Evolutionary conservation across 2,329 filamentous ascomycete genomes (phyloP).

Genomic region (Pleurostoma richardsiae): DNA sequence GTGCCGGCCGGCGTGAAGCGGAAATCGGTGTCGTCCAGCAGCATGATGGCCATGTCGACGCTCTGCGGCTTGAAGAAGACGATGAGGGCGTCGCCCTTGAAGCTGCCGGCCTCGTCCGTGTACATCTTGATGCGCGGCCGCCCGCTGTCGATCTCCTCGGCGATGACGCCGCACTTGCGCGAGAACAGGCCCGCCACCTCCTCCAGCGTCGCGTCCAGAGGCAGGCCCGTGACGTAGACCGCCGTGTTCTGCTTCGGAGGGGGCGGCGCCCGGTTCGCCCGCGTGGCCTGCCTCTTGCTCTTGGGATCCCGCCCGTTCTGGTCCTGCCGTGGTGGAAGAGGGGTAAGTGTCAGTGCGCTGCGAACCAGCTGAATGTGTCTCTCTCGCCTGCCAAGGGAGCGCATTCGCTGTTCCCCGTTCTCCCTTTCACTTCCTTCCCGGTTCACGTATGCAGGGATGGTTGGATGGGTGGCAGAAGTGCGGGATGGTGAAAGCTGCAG

Average conservation of each 20-base stretch:
- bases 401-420: background rate
- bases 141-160: conserved; percentile 87
- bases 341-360: conserved; percentile 8
- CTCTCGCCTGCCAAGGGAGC: background rate
- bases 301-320: conserved; percentile 17
- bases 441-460: background rate
- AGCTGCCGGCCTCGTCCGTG: conserved; percentile 67
- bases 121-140: conserved; percentile 92
- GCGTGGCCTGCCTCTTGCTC: conserved; percentile 36
- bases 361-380: background rate
- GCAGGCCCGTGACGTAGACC: conserved; percentile 86
- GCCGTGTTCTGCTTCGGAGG: conserved; percentile 72
- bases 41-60: conserved; percentile 77
- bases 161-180: conserved; percentile 80
- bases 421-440: background rate
- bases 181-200: conserved; percentile 84
- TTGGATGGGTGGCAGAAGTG: background rate
- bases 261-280: conserved; percentile 28
- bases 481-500: conserved; percentile 8
- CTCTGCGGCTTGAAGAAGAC: conserved; percentile 95
- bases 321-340: conserved; percentile 16
- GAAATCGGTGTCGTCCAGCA: conserved; percentile 80
- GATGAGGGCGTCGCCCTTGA: conserved; percentile 90
- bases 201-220: conserved; percentile 68
- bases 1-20: conserved; percentile 51